Percentiles rank a stretch among this genome's conserved stretches.
Conservation (phyloP, 768 basidiomycete species). For the Xerocomellus amylosporus region DNA sequence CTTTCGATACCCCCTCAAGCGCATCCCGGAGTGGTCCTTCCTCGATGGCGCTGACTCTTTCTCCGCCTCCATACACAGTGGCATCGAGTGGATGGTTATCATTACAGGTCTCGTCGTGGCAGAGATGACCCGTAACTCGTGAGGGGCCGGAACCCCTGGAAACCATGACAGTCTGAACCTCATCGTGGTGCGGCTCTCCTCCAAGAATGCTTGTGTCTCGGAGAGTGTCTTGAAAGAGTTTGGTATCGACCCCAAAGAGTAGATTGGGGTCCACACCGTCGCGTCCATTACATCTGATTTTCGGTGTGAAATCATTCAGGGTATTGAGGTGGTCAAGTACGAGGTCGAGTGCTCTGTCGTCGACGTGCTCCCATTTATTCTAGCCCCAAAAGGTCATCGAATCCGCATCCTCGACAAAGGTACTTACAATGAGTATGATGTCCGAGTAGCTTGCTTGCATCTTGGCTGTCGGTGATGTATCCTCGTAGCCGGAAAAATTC, state of each 20-base stretch:
- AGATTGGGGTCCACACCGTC: constrained; percentile 72
- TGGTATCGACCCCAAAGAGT: constrained; percentile 89
- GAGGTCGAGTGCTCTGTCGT: constrained; percentile 74
- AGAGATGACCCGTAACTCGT: constrained; percentile 18
- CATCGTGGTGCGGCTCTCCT: constrained; percentile 60
- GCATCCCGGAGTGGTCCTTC: constrained; percentile 43
- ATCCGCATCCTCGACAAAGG: not conserved
- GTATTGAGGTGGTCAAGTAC: constrained; percentile 87
- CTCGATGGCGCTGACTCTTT: constrained; percentile 31
- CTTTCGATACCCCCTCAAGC: constrained; percentile 57
- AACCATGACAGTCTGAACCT: constrained; percentile 80
- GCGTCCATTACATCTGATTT: constrained; percentile 64
- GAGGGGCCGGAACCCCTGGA: constrained; percentile 39
- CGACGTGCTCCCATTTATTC: constrained; percentile 90
- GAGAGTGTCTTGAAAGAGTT: constrained; percentile 49
- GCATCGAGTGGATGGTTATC: not conserved
- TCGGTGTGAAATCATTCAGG: constrained; percentile 87
- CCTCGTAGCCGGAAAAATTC: constrained; percentile 92
- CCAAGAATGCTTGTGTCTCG: not conserved
- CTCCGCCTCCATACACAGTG: not conserved
- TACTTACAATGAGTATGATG: constrained; percentile 74
- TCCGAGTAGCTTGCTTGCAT: constrained; percentile 98
- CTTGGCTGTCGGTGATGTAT: constrained; percentile 85
- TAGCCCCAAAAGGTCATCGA: constrained; percentile 29
- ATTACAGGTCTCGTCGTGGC: constrained; percentile 8